Evolutionary conservation across 768 basidiomycete genomes (phyloP).

Genomic region (Amanita polypyramis): DNA sequence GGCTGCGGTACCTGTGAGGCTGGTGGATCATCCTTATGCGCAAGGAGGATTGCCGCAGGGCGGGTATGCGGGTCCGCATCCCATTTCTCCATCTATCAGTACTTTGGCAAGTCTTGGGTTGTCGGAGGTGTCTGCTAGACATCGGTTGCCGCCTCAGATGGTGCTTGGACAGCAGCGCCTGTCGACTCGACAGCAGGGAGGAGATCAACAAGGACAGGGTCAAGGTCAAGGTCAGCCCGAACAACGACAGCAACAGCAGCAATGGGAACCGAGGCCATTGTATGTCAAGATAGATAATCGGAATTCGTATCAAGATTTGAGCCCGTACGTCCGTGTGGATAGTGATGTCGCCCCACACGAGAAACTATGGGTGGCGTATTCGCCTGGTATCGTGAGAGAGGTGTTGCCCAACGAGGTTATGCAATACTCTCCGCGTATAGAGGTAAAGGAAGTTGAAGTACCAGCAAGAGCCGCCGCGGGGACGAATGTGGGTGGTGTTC

Average conservation of each 20-base stretch:
- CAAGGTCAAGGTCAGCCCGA: neutral
- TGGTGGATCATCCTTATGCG: constrained; percentile 46
- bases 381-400: constrained; percentile 33
- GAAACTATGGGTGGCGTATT: constrained; percentile 43
- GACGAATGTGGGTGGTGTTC: too few relatives aligned
- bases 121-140: constrained; percentile 21
- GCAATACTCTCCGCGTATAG: constrained; percentile 31
- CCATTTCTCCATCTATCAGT: constrained; percentile 11
- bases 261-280: constrained; percentile 1
- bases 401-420: constrained; percentile 31
- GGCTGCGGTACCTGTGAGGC: constrained; percentile 22
- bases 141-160: constrained; percentile 27
- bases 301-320: constrained; percentile 1
- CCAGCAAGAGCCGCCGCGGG: neutral
- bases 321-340: constrained; percentile 15
- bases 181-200: neutral
- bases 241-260: neutral
- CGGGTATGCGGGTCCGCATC: constrained; percentile 27
- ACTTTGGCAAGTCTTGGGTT: constrained; percentile 11
- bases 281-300: constrained; percentile 16
- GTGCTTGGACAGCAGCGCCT: constrained; percentile 9
- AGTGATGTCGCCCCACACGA: constrained; percentile 28
- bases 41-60: constrained; percentile 23
- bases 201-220: neutral
- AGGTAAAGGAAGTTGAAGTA: neutral